A percentile compares a stretch with the other conserved stretches of the same genome.
These are phyloP conservation scores for Blepharisma japonicum DNA, from an alignment of 73 alveolate species.

Conservation along the genomic window DNA sequence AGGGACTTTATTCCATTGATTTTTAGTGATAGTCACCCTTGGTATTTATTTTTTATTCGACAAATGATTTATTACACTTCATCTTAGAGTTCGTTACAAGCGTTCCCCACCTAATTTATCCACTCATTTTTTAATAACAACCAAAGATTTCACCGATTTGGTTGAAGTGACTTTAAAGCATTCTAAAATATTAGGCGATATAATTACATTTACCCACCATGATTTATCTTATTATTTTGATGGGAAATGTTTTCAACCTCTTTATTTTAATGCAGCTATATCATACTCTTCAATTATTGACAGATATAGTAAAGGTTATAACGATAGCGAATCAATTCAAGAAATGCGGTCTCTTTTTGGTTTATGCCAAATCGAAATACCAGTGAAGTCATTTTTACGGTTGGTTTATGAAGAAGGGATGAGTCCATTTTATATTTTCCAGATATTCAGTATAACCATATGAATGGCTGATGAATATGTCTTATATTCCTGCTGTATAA, in stretches of 20 bases:
- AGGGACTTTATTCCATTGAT: neutral
- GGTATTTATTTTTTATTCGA: constrained; percentile 7
- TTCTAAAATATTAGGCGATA: neutral
- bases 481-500: neutral
- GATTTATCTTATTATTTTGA: constrained; percentile 5
- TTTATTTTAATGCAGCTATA: neutral
- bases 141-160: constrained; percentile 2
- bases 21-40: neutral
- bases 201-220: neutral
- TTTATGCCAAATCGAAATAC: neutral
- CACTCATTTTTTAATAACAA: neutral
- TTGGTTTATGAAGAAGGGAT: constrained; percentile 34
- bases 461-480: constrained; percentile 89
- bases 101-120: neutral
- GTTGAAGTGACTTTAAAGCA: neutral
- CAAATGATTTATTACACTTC: neutral
- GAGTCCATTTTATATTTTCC: constrained; percentile 77
- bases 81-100: neutral
- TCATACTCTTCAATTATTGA: neutral
- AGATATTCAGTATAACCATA: constrained; percentile 52
- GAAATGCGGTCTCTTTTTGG: constrained; percentile 9
- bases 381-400: neutral
- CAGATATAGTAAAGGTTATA: neutral
- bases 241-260: neutral
- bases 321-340: neutral